Evolutionary conservation across 1,284 basidiomycete genomes (phyloP).

Genomic region (Cryptococcus deneoformans): DNA sequence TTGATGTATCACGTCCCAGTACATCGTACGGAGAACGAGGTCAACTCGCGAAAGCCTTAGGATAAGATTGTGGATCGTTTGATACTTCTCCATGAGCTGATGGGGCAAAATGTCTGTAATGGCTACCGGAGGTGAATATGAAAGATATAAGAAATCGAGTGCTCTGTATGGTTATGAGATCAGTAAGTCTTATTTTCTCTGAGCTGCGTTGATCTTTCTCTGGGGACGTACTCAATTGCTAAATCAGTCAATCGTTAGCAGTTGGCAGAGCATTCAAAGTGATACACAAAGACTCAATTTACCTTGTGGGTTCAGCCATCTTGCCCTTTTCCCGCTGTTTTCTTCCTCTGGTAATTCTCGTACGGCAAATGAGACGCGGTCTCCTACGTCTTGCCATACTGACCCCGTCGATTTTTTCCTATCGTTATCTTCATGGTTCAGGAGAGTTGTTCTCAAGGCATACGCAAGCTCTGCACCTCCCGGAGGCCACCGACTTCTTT

Average conservation of each 20-base stretch:
- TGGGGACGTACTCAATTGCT: slow-evolving; percentile 65
- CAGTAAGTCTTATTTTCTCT: neutral
- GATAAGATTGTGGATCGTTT: slow-evolving; percentile 72
- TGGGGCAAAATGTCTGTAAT: slow-evolving; percentile 67
- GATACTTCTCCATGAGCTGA: slow-evolving; percentile 73
- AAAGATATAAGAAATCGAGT: slow-evolving; percentile 80
- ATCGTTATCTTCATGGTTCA: slow-evolving; percentile 25
- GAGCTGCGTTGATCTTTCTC: slow-evolving; percentile 17
- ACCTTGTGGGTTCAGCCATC: slow-evolving; percentile 67
- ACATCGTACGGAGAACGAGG: slow-evolving; percentile 63
- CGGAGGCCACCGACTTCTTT: slow-evolving; percentile 74
- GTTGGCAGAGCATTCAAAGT: neutral
- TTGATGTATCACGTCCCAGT: slow-evolving; percentile 51
- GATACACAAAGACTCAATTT: neutral
- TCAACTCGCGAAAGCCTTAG: slow-evolving; percentile 74
- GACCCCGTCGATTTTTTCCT: slow-evolving; percentile 26
- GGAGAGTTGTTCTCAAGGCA: slow-evolving; percentile 57
- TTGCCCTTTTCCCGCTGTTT: slow-evolving; percentile 55
- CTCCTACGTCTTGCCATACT: slow-evolving; percentile 62
- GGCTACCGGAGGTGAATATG: slow-evolving; percentile 73
- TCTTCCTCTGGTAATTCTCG: slow-evolving; percentile 61
- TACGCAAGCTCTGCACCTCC: slow-evolving; percentile 77
- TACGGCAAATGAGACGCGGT: slow-evolving; percentile 75
- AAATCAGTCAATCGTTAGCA: slow-evolving; percentile 2
- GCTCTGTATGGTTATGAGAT: slow-evolving; percentile 54